Evolutionary conservation across 78 protist genomes (phyloP), one percentile per base, ranked within the genome.

Genomic region (Dictyostelium citrinum): DNA sequence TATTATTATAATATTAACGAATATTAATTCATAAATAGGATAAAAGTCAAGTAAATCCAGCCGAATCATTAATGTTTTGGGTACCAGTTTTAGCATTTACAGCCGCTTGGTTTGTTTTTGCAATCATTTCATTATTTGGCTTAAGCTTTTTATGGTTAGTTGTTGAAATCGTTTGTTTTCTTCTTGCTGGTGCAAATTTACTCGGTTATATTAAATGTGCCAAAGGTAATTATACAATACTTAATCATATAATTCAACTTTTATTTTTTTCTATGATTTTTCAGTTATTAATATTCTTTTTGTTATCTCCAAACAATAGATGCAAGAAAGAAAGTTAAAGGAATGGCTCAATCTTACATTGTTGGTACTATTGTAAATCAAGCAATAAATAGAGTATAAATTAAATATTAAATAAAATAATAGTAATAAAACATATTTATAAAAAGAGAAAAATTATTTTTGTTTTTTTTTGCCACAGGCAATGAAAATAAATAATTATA

Each of bases 201-300:
- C 5, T 85, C 0, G 98, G 98, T 8, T 97, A 97, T 90, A 91
- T 95, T 17, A 88, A 90, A 83, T 96, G 97, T 75, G 79, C 93
- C 1, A 88, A 88, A 88, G 92, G 92, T 86, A 86, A 70, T 24
- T 39, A 31, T 60, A 7, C 2, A 2, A 27, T n/a, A 58, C 27
- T 0, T 10, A 61, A 10, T 7, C 27, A 24, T 24, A n/a, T 60
- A 31, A 29, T 1, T 29, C 1, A 16, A 3, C 35, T 35, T 35
- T 33, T 70, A 10, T 39, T 41, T 72, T 72, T n/a, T 39, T 39
- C 4, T 39, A 5, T 39, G 2, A 5, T 39, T 39, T 39, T 39
- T 39, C 2, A 39, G 43, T 39, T 39, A 39, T 39, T 39, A 39
- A 39, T 2, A n/a, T n/a, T n/a, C n/a, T n/a, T n/a, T n/a, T n/a